Base-by-base conservation (phyloP, 2,329 filamentous ascomycete species). In the Amauroascus niger region DNA sequence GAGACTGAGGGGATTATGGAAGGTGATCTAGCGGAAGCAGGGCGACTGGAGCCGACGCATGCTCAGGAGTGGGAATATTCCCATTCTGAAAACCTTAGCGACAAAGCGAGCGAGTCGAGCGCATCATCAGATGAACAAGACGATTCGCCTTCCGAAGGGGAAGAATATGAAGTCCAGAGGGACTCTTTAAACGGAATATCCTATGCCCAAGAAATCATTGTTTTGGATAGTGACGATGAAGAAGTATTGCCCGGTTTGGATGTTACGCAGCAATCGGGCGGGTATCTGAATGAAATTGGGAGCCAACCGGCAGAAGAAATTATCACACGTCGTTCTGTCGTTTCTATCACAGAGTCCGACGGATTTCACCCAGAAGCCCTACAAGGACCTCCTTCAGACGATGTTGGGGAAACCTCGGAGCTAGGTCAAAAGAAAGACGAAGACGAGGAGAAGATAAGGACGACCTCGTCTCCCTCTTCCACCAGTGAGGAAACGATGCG, bases 141-240 rank as follows among this genome's bases (percentile, higher is more conserved):
- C 9, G 16, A 20, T 16, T 2, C 14, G 26, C n/a, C 24, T 43
- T 22, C 48, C 1, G 13, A 9, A 7, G 2, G 3, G 5, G 35
- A 33, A 4, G 1, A 18, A 9, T 22, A 33, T 16, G 37, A 50
- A 30, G 13, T 41, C 3, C 37, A 13, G 16, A 24, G 18, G 2
- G 8, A 3, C 11, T 13, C 39, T 13, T 32, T 54, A 16, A 22
- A 54, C 7, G 54, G 55, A 20, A 60, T 54, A 45, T 59, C 45
- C 4, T 52, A 55, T 1, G 59, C 63, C 14, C 63, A 63, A 14
- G 71, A 73, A 56, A 55, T 73, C 35, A 72, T 73, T 49, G 66
- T 72, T 24, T 43, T 73, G 13, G 70, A 72, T 53, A 72, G 69
- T 54, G 69, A 71, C 28, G 67, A 70, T 49, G 70, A 71, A 49